Conservation (phyloP, 345 rosid species). For the Corchorus olitorius region DNA sequence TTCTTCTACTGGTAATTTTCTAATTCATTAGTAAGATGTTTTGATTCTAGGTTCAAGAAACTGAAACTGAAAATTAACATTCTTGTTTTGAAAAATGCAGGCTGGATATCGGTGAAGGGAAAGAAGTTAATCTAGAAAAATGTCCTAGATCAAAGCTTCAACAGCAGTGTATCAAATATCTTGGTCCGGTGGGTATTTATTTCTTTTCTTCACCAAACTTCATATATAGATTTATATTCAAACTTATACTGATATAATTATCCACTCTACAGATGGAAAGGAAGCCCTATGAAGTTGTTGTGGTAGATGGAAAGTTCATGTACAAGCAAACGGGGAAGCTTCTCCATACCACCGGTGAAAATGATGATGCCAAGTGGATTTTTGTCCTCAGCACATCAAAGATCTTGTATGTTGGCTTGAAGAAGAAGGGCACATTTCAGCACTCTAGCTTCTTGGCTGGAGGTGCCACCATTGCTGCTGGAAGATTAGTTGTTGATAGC, state of each 20-base stretch:
- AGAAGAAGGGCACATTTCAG: conserved; percentile 65
- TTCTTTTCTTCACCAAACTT: conserved; percentile 16
- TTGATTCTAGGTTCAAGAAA: conserved; percentile 17
- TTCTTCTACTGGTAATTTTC: conserved; percentile 91
- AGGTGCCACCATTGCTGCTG: conserved; percentile 66
- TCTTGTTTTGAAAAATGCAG: conserved; percentile 40
- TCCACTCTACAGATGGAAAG: conserved; percentile 67
- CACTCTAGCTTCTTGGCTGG: conserved; percentile 85
- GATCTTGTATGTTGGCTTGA: conserved; percentile 56
- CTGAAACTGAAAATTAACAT: conserved; percentile 26
- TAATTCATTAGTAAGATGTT: neutral
- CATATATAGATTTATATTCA: conserved; percentile 25
- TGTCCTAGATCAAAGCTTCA: conserved; percentile 80
- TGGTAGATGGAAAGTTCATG: conserved; percentile 66
- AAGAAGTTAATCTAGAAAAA: conserved; percentile 73
- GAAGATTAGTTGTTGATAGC: conserved; percentile 49
- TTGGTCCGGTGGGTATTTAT: conserved; percentile 37
- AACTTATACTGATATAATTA: conserved; percentile 1
- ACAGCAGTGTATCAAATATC: conserved; percentile 91
- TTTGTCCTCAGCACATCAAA: conserved; percentile 74
- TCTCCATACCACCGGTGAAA: conserved; percentile 50
- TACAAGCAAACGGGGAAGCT: conserved; percentile 65
- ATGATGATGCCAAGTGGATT: conserved; percentile 68
- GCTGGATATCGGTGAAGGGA: conserved; percentile 97
- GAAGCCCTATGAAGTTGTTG: conserved; percentile 71